phyloP scores from a whole-genome alignment of 768 basidiomycete species.

The Rhizopogon vulgaris region DNA sequence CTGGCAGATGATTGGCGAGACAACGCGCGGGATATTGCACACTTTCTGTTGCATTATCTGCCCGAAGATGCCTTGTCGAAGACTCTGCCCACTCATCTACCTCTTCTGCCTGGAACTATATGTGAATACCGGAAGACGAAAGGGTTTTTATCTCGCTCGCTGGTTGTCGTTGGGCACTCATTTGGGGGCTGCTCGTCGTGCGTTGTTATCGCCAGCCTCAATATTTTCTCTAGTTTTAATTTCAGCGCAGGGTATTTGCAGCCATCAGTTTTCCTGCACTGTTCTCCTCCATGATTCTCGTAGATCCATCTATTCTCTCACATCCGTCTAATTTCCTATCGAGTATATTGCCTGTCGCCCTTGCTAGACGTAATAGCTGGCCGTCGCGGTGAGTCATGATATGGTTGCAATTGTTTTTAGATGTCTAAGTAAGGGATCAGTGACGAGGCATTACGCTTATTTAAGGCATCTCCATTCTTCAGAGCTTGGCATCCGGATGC shows the following conservation, averaged over 20 bases:
- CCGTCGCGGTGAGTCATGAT: conserved; percentile 39
- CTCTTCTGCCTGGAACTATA: conserved; percentile 38
- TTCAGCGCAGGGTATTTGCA: conserved; percentile 44
- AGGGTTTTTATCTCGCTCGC: conserved; percentile 46
- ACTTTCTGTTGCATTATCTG: conserved; percentile 65
- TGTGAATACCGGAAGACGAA: conserved; percentile 32
- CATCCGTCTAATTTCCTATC: conserved; percentile 4
- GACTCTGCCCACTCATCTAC: conserved; percentile 47
- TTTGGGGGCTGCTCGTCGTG: conserved; percentile 76
- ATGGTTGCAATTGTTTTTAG: neutral
- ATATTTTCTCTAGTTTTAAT: neutral
- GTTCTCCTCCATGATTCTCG: conserved; percentile 64
- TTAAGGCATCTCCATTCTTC: conserved; percentile 62
- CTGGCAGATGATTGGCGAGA: conserved; percentile 72
- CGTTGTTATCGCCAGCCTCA: conserved; percentile 21
- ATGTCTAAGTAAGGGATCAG: conserved; percentile 25
- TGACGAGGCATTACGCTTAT: conserved; percentile 48
- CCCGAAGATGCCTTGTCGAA: conserved; percentile 34
- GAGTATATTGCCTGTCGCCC: conserved; percentile 33
- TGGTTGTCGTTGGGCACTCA: conserved; percentile 77
- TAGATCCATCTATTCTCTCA: conserved; percentile 67
- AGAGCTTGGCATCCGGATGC: conserved; percentile 59
- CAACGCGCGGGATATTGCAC: conserved; percentile 68
- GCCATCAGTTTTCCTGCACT: conserved; percentile 57
- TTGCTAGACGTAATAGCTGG: conserved; percentile 61